A percentile compares a stretch with the other conserved stretches of the same genome.
Conservation (phyloP, 306 rosid genomes). For the Pueraria montana region DNA sequence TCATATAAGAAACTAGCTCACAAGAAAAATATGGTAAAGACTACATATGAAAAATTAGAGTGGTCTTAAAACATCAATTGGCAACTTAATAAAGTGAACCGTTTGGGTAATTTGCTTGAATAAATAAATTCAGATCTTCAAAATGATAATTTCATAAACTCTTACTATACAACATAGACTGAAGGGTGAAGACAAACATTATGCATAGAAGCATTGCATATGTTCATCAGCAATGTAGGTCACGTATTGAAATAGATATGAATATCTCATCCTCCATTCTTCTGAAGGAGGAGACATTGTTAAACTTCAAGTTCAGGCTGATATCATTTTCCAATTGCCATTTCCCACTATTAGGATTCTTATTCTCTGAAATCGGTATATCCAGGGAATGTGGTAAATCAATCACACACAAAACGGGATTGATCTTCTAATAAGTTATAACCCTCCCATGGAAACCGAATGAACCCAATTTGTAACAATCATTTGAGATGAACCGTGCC, state of each 20-base stretch:
- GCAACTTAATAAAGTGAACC: constrained; percentile 5
- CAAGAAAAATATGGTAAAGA: constrained; percentile 18
- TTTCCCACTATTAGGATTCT: background rate
- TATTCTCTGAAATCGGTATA: background rate
- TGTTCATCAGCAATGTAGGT: background rate
- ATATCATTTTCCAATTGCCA: background rate
- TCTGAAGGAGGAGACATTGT: background rate
- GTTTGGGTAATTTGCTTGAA: constrained; percentile 16
- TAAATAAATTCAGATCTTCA: background rate
- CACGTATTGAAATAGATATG: background rate
- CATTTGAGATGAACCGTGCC: background rate
- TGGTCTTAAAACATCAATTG: background rate
- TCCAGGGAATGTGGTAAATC: background rate
- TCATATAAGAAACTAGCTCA: constrained; percentile 20
- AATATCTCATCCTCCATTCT: constrained; percentile 4
- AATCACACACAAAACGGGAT: background rate
- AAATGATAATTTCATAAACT: constrained; percentile 3
- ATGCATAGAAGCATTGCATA: constrained; percentile 5
- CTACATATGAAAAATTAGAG: background rate
- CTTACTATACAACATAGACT: background rate
- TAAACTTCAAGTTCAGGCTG: constrained; percentile 17
- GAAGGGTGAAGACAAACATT: constrained; percentile 1
- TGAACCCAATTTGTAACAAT: constrained; percentile 24
- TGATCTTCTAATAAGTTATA: background rate
- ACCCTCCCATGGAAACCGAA: constrained; percentile 25